Evolutionary conservation across 345 rosid genomes (phyloP).

Genomic region (Mercurialis annua): DNA sequence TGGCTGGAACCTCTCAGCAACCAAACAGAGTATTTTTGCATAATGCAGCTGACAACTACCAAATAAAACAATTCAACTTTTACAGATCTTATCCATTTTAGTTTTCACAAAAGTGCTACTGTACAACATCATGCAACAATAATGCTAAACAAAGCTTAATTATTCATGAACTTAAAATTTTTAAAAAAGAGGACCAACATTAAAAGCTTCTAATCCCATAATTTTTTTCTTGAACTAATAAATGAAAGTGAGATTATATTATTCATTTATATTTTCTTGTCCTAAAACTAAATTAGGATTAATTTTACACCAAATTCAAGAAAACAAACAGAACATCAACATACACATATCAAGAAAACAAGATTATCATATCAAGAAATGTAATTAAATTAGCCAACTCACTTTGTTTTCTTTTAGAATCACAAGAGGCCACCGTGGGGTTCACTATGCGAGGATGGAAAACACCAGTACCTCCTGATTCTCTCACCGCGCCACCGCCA

Average conservation of each 20-base stretch:
- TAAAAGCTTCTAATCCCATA: background rate
- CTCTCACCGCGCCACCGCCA: constrained; percentile 31
- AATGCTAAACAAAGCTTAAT: background rate
- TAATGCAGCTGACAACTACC: constrained; percentile 7
- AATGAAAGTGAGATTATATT: no score
- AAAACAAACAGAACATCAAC: background rate
- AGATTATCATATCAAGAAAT: background rate
- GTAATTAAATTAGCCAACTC: constrained; percentile 2
- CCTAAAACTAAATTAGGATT: background rate
- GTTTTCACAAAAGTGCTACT: background rate
- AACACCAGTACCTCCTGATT: constrained; percentile 52
- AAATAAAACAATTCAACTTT: constrained; percentile 3
- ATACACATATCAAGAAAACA: background rate
- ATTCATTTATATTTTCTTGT: background rate
- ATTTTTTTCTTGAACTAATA: no score
- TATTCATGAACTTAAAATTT: background rate
- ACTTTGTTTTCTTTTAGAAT: constrained; percentile 30
- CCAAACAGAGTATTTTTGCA: background rate
- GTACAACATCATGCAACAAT: background rate
- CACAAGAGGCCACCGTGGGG: constrained; percentile 2
- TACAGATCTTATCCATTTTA: background rate
- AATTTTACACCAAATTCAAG: background rate
- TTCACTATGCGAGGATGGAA: constrained; percentile 44
- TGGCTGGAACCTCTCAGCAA: background rate
- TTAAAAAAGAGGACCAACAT: background rate